Evolutionary conservation across 805 yeast genomes (phyloP).

Genomic region (Metschnikowia baotianmanensis): DNA sequence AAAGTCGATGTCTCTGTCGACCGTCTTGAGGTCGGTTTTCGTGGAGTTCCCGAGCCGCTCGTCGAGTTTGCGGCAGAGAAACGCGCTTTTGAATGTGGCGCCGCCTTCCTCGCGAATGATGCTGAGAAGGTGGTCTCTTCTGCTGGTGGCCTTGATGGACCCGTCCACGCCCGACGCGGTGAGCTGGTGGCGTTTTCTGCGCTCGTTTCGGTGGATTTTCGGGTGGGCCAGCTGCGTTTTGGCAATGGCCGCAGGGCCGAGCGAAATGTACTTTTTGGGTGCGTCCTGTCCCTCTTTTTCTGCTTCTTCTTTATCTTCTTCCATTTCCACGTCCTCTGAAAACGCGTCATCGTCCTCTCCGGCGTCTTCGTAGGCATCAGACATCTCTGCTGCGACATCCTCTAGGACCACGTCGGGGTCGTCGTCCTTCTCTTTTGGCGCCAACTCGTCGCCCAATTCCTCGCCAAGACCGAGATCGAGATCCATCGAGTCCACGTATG

Average conservation of each 20-base stretch:
- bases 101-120: constrained; percentile 39
- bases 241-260: not conserved
- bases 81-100: constrained; percentile 33
- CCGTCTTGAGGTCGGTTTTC: constrained; percentile 37
- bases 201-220: not conserved
- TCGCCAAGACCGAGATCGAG: not conserved
- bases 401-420: too few relatives aligned
- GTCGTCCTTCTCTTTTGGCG: constrained; percentile 6
- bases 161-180: constrained; percentile 11
- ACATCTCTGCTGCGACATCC: not conserved
- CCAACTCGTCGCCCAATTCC: constrained; percentile 11
- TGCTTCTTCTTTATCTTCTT: not conserved
- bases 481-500: constrained; percentile 1
- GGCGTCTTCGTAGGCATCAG: not conserved
- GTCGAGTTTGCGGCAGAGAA: constrained; percentile 33
- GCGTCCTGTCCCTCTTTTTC: not conserved
- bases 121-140: constrained; percentile 29
- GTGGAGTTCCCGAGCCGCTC: constrained; percentile 26
- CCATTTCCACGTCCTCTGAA: not conserved
- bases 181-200: constrained; percentile 3
- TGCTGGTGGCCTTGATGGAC: constrained; percentile 29
- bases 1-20: constrained; percentile 36
- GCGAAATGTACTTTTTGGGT: not conserved
- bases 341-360: not conserved
- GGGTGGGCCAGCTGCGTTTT: not conserved